Evolutionary conservation across 768 basidiomycete species (phyloP).

Genomic region (Exsudoporus frostii): DNA sequence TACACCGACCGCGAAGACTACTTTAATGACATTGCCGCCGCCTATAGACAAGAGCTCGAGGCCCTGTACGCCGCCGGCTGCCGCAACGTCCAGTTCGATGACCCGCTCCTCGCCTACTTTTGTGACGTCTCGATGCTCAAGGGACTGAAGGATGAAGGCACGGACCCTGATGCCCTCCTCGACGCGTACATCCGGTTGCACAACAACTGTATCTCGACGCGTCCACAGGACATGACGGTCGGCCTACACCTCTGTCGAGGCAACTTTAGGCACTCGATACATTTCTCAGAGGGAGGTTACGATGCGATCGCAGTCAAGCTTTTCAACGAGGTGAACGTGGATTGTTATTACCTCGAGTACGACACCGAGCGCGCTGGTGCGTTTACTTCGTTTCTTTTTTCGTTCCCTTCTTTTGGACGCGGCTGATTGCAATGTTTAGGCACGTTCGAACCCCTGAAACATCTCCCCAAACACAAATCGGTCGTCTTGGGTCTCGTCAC

Average conservation of each 20-base stretch:
- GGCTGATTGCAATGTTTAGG: constrained; percentile 2
- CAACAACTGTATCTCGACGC: constrained; percentile 36
- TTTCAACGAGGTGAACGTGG: constrained; percentile 43
- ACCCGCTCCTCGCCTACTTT: constrained; percentile 56
- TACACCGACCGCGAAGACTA: constrained; percentile 36
- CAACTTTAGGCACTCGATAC: constrained; percentile 28
- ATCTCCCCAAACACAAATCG: constrained; percentile 35
- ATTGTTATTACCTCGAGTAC: constrained; percentile 47
- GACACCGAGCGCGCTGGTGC: constrained; percentile 46
- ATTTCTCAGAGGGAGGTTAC: constrained; percentile 47
- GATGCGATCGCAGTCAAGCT: constrained; percentile 43
- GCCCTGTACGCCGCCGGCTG: constrained; percentile 44
- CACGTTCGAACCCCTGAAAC: constrained; percentile 32
- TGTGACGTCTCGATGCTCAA: constrained; percentile 55
- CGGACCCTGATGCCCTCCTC: constrained; percentile 62
- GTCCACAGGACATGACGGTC: constrained; percentile 38
- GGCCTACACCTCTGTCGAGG: constrained; percentile 47
- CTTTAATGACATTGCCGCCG: constrained; percentile 46
- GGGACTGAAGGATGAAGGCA: constrained; percentile 57
- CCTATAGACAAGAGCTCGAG: constrained; percentile 44
- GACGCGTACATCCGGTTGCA: constrained; percentile 52
- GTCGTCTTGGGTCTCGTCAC: constrained; percentile 44
- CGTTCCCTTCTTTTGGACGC: neutral
- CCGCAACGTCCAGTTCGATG: constrained; percentile 45
- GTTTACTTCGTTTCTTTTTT: neutral